Evolutionary conservation across 176 grass and related monocot species (phyloP).

Genomic region (Ananas comosus): DNA sequence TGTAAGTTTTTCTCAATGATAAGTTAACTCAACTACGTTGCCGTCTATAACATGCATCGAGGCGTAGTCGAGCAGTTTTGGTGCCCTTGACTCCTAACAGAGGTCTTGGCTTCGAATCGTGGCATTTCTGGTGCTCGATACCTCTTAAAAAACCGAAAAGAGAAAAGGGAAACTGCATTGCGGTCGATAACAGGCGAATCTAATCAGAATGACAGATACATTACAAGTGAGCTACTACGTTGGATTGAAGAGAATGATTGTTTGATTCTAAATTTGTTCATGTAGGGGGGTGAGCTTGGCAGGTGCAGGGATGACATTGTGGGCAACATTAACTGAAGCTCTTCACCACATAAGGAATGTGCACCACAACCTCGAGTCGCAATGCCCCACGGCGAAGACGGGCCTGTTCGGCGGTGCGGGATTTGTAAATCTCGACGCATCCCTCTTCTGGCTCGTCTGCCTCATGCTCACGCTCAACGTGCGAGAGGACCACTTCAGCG

Average conservation of each 20-base stretch:
- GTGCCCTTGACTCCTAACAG: not conserved
- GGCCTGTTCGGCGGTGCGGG: conserved; percentile 49
- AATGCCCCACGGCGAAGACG: conserved; percentile 38
- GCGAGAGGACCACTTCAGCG: conserved; percentile 36
- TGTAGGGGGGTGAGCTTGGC: conserved; percentile 27
- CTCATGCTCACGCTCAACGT: conserved; percentile 46
- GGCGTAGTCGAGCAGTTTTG: not conserved
- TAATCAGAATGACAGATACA: no score
- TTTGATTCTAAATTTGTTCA: not conserved
- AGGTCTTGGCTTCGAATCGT: no score
- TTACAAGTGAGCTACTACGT: no score
- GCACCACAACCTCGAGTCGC: conserved; percentile 23
- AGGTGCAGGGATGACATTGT: conserved; percentile 28
- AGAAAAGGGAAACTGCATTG: no score
- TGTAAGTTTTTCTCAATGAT: conserved; percentile 27
- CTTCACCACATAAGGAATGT: conserved; percentile 31
- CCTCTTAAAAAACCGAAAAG: no score
- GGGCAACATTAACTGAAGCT: conserved; percentile 38
- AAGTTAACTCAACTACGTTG: not conserved
- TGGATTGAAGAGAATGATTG: not conserved
- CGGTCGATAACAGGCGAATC: no score
- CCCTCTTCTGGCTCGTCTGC: conserved; percentile 53
- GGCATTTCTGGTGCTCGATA: no score
- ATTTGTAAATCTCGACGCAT: conserved; percentile 47
- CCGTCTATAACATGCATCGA: not conserved